Evolutionary conservation across 2,329 filamentous ascomycete species (phyloP), one percentile per base, ranked within the genome.

Genomic region (Pseudogymnoascus sp.): DNA sequence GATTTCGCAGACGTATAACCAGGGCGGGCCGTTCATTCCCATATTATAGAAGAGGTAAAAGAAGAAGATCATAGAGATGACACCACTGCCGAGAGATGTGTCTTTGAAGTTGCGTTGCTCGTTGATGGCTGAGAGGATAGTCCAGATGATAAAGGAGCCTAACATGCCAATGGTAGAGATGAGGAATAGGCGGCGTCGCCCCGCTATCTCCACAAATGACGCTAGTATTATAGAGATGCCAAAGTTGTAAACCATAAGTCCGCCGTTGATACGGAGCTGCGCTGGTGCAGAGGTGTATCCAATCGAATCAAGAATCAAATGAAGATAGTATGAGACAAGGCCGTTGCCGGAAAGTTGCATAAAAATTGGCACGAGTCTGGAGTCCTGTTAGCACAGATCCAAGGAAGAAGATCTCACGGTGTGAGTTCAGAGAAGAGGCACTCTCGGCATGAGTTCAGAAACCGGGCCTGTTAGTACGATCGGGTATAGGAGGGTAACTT

Each of bases 401-500:
- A 13, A 65, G 42, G 19, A 59, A 60, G 37, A 62, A 56, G 23
- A 31, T 7, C 23, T 10, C 7, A 9, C 2, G 3, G 23, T 9
- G 5, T 3, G 11, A 17, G 21, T 29, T 17, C 2, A 6, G 31
- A 6, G 29, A 53, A 13, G n/a, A 17, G 11, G 13, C 3, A n/a
- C 6, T n/a, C 21, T 26, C 9, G 4, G 7, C 4, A 46, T 26
- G 42, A 26, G 5, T 46, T 23, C 15, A 3, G 15, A 13, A 23
- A 46, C 9, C 3, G 2, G 42, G 7, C 21, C 7, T 5, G 63
- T 62, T 59, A 60, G 59, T 42, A 67, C 35, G 67, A 64, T 7
- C 60, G 63, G 29, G 66, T 46, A 11, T 72, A 83, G 83, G 59
- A 82, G 15, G 7, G 71, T 65, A 10, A 80, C 74, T 21, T 75